Conservation (phyloP, 2,329 filamentous ascomycete genomes). For the Penicillium oxalicum region DNA sequence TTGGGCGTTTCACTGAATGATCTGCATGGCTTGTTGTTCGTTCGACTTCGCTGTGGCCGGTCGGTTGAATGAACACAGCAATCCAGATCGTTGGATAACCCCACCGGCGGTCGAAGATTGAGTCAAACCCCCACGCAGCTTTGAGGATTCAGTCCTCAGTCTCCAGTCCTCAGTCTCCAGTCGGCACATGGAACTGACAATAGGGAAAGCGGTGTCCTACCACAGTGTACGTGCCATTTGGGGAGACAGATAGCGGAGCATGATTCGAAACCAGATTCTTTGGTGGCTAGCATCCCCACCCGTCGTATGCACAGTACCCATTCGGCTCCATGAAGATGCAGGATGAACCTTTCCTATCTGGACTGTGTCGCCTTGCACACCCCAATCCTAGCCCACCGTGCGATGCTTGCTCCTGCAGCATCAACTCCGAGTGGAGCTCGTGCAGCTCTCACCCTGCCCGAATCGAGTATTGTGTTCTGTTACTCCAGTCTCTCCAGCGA, state of each 20-base stretch:
- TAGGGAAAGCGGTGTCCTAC: neutral
- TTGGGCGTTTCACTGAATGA: constrained; percentile 3
- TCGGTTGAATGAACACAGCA: neutral
- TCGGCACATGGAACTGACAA: too few relatives aligned
- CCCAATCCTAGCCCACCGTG: constrained; percentile 19
- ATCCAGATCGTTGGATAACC: too few relatives aligned
- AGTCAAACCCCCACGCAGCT: too few relatives aligned
- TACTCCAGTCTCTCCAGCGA: constrained; percentile 7
- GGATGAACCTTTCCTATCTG: constrained; percentile 20
- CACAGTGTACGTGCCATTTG: constrained; percentile 7
- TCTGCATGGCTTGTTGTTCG: constrained; percentile 10
- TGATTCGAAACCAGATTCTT: constrained; percentile 12
- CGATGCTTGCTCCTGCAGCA: constrained; percentile 26
- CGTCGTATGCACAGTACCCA: constrained; percentile 22
- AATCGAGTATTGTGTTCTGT: constrained; percentile 22
- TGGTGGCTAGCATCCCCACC: constrained; percentile 26
- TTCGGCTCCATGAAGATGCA: constrained; percentile 19
- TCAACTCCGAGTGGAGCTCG: constrained; percentile 24
- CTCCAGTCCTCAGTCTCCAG: too few relatives aligned
- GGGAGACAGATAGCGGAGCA: constrained; percentile 11
- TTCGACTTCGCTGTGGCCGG: constrained; percentile 4
- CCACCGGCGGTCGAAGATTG: too few relatives aligned
- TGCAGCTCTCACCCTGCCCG: constrained; percentile 25
- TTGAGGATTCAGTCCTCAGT: too few relatives aligned
- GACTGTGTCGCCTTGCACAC: constrained; percentile 13